Conservation (phyloP, 106 monocot genomes). For the Dioscorea dumetorum region DNA sequence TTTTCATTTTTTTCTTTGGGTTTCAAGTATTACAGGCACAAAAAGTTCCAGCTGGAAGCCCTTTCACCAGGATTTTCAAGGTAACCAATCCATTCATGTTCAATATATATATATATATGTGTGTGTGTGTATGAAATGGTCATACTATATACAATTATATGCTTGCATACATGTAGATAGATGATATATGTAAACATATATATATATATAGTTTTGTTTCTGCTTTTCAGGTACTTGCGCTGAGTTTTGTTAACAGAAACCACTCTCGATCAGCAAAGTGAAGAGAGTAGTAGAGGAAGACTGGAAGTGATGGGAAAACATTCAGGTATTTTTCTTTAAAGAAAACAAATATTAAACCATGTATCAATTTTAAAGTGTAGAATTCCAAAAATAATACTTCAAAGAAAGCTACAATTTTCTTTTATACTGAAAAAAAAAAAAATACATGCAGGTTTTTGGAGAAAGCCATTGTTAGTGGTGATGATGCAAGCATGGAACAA, state of each 20-base stretch:
- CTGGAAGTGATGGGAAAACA: neutral
- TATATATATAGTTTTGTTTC: neutral
- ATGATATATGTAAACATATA: no score
- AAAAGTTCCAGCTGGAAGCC: constrained; percentile 22
- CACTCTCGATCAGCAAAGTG: neutral
- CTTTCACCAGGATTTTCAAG: constrained; percentile 24
- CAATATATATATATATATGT: neutral
- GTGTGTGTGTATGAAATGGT: no score
- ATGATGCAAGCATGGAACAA: neutral
- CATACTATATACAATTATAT: neutral
- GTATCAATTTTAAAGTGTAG: neutral
- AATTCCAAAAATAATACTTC: neutral
- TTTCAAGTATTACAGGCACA: constrained; percentile 3
- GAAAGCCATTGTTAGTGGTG: constrained; percentile 10
- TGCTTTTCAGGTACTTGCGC: constrained; percentile 10
- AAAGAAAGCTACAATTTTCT: no score
- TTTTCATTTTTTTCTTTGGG: constrained; percentile 10
- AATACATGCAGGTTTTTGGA: constrained; percentile 6
- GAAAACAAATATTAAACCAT: no score
- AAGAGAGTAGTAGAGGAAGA: neutral
- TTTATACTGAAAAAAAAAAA: neutral
- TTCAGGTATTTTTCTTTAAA: constrained; percentile 4
- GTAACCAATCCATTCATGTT: neutral
- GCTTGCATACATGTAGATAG: no score
- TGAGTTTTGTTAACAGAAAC: constrained; percentile 6